These are phyloP conservation scores for Pleurotus tuber-regium DNA, from an alignment of 768 basidiomycete genomes.

Conservation along the genomic window DNA sequence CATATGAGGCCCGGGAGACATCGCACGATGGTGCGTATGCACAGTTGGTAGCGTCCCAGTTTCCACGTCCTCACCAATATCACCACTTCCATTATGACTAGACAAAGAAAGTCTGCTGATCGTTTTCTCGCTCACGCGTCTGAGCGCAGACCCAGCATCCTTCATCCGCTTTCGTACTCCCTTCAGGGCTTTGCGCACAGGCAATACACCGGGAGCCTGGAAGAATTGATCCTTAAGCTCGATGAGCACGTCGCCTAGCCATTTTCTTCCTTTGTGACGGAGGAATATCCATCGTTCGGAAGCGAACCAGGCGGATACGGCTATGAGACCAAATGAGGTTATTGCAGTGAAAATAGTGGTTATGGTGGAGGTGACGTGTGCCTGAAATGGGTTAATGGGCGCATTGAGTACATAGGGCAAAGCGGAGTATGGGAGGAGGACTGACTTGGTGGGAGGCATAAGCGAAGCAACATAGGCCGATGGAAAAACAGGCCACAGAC, in stretches of 20 bases:
- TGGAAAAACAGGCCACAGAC: constrained; percentile 80
- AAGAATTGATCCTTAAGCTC: constrained; percentile 41
- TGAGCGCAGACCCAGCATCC: constrained; percentile 15
- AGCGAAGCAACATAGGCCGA: constrained; percentile 73
- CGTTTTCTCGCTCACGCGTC: constrained; percentile 23
- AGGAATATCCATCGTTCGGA: constrained; percentile 66
- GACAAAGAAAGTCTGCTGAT: constrained; percentile 16
- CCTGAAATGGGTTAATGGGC: constrained; percentile 31
- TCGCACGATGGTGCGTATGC: constrained; percentile 12
- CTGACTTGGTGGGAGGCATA: constrained; percentile 71
- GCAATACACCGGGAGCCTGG: constrained; percentile 25
- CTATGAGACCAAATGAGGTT: constrained; percentile 67
- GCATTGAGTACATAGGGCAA: background rate
- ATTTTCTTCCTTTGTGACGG: constrained; percentile 63
- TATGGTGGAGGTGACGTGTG: constrained; percentile 58
- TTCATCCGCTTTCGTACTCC: constrained; percentile 16
- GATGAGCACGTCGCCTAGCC: constrained; percentile 60
- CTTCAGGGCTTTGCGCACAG: constrained; percentile 14
- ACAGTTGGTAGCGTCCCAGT: constrained; percentile 24
- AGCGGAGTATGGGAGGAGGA: background rate
- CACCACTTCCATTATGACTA: constrained; percentile 23
- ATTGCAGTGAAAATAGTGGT: constrained; percentile 77
- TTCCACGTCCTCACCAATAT: constrained; percentile 26
- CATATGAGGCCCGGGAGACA: background rate
- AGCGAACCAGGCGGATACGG: constrained; percentile 74